Evolutionary conservation across 2,329 filamentous ascomycete species (phyloP).

Genomic region (Alternaria sp.): DNA sequence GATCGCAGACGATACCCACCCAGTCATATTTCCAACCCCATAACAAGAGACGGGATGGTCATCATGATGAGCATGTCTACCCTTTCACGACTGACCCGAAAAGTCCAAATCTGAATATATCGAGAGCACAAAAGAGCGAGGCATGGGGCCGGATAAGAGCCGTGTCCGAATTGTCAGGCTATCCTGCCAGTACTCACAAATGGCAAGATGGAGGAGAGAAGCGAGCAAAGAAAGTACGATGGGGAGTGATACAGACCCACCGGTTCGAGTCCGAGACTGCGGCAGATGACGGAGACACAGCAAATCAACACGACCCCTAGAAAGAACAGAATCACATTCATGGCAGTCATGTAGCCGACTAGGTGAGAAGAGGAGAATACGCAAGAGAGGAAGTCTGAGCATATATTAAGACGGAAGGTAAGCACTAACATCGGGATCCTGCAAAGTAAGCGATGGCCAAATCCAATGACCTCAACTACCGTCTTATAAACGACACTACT

Average conservation of each 20-base stretch:
- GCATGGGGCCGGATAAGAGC: constrained; percentile 25
- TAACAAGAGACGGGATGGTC: background rate
- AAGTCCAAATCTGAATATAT: background rate
- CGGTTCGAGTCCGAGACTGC: constrained; percentile 3
- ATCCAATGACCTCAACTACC: background rate
- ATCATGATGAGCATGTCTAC: background rate
- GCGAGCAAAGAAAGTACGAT: constrained; percentile 9
- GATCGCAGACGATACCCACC: background rate
- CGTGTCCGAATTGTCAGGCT: constrained; percentile 4
- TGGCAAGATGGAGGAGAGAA: background rate
- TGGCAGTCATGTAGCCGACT: background rate
- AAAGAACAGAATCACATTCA: background rate
- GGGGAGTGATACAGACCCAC: background rate
- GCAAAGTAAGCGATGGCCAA: background rate
- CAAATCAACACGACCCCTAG: background rate
- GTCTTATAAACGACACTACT: background rate
- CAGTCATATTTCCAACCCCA: background rate
- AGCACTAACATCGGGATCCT: background rate
- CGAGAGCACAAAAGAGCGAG: constrained; percentile 13
- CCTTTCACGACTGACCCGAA: background rate
- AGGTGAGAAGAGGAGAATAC: background rate
- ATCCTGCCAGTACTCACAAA: constrained; percentile 1
- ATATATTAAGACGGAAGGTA: background rate
- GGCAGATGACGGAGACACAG: no score
- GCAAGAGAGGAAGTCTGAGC: background rate